Evolutionary conservation across 1,284 basidiomycete genomes (phyloP).

Genomic region (Sanghuangporus weigelae): DNA sequence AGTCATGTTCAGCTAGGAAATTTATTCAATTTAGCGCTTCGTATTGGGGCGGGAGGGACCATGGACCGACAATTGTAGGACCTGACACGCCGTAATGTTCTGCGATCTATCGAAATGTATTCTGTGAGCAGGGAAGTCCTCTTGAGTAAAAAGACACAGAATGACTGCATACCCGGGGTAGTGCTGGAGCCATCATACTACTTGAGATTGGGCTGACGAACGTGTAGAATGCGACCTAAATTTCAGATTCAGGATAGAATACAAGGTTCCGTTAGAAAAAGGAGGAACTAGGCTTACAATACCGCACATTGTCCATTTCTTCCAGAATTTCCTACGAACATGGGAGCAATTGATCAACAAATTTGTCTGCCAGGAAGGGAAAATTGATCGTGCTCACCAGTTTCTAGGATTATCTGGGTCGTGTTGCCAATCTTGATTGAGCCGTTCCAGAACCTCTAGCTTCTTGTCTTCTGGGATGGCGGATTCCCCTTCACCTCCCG

Average conservation of each 20-base stretch:
- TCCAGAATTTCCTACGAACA: conserved; percentile 22
- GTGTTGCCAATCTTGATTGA: conserved; percentile 16
- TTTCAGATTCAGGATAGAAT: neutral
- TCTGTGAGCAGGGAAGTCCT: neutral
- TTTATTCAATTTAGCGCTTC: neutral
- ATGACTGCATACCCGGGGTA: conserved; percentile 31
- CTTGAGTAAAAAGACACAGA: neutral
- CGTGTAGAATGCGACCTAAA: conserved; percentile 68
- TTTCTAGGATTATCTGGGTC: conserved; percentile 17
- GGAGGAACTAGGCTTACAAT: conserved; percentile 41
- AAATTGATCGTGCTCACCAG: neutral
- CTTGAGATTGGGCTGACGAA: conserved; percentile 60
- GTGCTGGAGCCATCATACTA: conserved; percentile 78
- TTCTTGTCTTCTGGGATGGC: conserved; percentile 43
- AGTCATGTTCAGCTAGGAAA: conserved; percentile 43
- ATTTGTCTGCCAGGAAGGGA: neutral
- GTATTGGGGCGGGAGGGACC: neutral
- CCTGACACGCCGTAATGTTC: conserved; percentile 53
- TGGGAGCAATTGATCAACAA: neutral
- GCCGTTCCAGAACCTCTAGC: conserved; percentile 36
- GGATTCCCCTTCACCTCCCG: conserved; percentile 36
- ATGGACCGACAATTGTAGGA: conserved; percentile 37
- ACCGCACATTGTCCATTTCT: conserved; percentile 57
- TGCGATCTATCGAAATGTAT: conserved; percentile 38
- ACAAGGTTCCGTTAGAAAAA: neutral